A percentile compares a stretch with the other conserved stretches of the same genome.
Conservation (phyloP, 2,329 filamentous ascomycete genomes). For the Penicillium vulpinum region DNA sequence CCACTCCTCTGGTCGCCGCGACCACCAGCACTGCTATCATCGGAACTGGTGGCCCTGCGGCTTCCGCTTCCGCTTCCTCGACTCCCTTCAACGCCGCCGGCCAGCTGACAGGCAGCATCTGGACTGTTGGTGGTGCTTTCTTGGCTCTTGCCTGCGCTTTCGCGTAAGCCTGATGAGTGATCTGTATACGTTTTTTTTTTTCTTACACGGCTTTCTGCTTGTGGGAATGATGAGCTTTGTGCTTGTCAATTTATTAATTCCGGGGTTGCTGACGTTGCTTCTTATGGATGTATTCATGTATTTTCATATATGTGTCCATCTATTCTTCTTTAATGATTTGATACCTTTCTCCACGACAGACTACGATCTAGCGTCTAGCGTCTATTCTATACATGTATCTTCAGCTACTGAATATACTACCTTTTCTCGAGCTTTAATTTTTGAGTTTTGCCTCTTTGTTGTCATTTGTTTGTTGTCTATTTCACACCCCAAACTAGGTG, state of each 20-base stretch:
- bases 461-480: neutral
- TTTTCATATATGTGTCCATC: conserved; percentile 21
- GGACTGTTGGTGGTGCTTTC: conserved; percentile 30
- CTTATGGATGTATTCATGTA: conserved; percentile 21
- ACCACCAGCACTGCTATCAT: conserved; percentile 4
- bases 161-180: conserved; percentile 17
- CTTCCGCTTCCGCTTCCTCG: conserved; percentile 13
- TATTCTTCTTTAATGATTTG: conserved; percentile 26
- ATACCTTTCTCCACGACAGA: conserved; percentile 29
- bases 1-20: conserved; percentile 7
- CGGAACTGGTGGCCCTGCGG: conserved; percentile 11
- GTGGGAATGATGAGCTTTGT: neutral
- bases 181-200: neutral
- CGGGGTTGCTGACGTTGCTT: conserved; percentile 15
- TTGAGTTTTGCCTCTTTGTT: too few species aligned
- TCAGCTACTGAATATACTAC: conserved; percentile 13
- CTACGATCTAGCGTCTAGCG: conserved; percentile 27
- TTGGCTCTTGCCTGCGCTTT: conserved; percentile 30
- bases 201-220: neutral
- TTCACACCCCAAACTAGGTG: too few species aligned
- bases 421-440: neutral
- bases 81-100: conserved; percentile 25
- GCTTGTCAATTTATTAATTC: conserved; percentile 7
- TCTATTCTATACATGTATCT: conserved; percentile 18
- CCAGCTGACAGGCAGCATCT: conserved; percentile 21